Evolutionary conservation across 148 eudicot genomes (phyloP).

Genomic region (Rheum nobile): DNA sequence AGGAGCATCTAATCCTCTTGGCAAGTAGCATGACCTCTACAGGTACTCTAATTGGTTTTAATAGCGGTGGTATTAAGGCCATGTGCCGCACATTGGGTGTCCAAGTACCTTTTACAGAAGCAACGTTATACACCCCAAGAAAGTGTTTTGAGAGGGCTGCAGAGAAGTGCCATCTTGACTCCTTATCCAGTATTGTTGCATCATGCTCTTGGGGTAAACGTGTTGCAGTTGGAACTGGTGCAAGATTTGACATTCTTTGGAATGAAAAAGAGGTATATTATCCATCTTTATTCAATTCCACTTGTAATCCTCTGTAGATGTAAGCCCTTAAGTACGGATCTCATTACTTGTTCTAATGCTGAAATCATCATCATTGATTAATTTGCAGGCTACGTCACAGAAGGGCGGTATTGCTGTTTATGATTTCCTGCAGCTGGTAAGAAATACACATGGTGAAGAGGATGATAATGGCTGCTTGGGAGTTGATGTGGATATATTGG

Average conservation of each 20-base stretch:
- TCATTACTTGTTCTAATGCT: neutral
- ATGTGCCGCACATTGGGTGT: conserved; percentile 50
- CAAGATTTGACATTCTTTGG: conserved; percentile 77
- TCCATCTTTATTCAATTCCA: neutral
- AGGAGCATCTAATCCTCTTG: conserved; percentile 79
- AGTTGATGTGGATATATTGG: conserved; percentile 51
- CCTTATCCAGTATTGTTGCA: conserved; percentile 77
- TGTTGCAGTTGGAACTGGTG: conserved; percentile 91
- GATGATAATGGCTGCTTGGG: conserved; percentile 54
- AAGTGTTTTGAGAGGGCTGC: conserved; percentile 94
- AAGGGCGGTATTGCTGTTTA: conserved; percentile 52
- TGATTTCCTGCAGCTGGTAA: conserved; percentile 58
- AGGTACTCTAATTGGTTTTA: conserved; percentile 80
- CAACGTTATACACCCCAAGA: conserved; percentile 89
- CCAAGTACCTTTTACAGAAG: conserved; percentile 88
- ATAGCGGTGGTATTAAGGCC: conserved; percentile 73
- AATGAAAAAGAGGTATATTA: conserved; percentile 55
- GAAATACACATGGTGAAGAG: conserved; percentile 33
- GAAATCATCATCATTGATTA: neutral
- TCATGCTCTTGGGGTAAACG: conserved; percentile 98
- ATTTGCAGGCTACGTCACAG: conserved; percentile 35
- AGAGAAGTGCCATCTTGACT: conserved; percentile 79
- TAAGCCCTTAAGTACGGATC: neutral
- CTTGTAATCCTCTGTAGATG: neutral
- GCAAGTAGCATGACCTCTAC: conserved; percentile 95